Conservation (phyloP, 2,329 filamentous ascomycete genomes). For the Epichloe sp. region DNA sequence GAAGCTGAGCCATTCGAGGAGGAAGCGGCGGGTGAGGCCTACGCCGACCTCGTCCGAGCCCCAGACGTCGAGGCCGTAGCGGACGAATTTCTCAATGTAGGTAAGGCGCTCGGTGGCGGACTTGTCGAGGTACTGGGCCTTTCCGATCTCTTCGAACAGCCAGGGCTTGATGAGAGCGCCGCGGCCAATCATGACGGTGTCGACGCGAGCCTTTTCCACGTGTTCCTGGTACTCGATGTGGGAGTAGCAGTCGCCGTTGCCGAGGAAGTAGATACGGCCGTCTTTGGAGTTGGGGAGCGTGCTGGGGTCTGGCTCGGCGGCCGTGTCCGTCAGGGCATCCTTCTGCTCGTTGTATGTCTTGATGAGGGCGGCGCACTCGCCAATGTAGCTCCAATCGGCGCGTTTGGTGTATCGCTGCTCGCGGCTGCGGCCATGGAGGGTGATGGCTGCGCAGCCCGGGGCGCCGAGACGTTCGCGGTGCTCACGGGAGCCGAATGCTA, state of each 20-base stretch:
- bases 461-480: constrained; percentile 56
- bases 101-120: constrained; percentile 72
- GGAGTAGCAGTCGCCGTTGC: constrained; percentile 94
- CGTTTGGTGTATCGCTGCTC: constrained; percentile 87
- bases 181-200: constrained; percentile 94
- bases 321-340: constrained; percentile 59
- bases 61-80: constrained; percentile 88
- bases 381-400: constrained; percentile 94
- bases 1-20: constrained; percentile 94
- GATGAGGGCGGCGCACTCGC: constrained; percentile 76
- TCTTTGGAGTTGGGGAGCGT: constrained; percentile 52
- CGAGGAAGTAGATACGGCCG: constrained; percentile 75
- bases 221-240: constrained; percentile 77
- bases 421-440: constrained; percentile 81
- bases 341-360: constrained; percentile 62
- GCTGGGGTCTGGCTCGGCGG: constrained; percentile 61
- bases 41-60: constrained; percentile 90
- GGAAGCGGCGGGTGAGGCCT: constrained; percentile 78
- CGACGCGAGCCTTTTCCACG: constrained; percentile 64
- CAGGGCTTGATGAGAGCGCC: constrained; percentile 95
- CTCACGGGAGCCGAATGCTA: constrained; percentile 69
- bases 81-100: constrained; percentile 80
- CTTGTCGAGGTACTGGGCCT: constrained; percentile 91
- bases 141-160: constrained; percentile 93
- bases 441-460: constrained; percentile 85